Percentiles rank a stretch among this genome's conserved stretches.
phyloP scores from a whole-genome alignment of 805 yeast genomes.

The Blastobotrys attinorum region DNA sequence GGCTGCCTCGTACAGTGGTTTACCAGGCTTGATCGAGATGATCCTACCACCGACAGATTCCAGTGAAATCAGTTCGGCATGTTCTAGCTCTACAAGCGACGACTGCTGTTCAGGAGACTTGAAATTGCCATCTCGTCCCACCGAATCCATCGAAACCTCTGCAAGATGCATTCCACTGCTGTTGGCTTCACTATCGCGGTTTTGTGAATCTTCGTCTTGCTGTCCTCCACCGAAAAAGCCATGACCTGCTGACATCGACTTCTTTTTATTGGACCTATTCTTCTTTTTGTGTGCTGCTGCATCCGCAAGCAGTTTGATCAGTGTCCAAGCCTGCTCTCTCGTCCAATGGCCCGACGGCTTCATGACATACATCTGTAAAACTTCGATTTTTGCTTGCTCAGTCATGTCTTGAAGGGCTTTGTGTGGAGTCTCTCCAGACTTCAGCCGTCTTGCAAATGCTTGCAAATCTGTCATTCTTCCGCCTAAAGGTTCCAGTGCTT shows the following conservation, averaged over 20 bases:
- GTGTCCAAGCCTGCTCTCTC: slow-evolving; percentile 80
- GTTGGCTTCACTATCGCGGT: background rate
- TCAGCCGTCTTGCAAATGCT: slow-evolving; percentile 78
- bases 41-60: slow-evolving; percentile 72
- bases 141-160: slow-evolving; percentile 16
- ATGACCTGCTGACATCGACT: too few relatives aligned
- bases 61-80: slow-evolving; percentile 64
- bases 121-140: slow-evolving; percentile 27
- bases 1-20: slow-evolving; percentile 78
- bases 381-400: slow-evolving; percentile 77
- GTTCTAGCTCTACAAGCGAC: slow-evolving; percentile 65
- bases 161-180: background rate
- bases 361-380: slow-evolving; percentile 65
- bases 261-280: background rate
- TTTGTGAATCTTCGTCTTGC: background rate
- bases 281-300: background rate
- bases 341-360: slow-evolving; percentile 41
- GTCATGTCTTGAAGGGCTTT: slow-evolving; percentile 76
- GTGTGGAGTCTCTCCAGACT: slow-evolving; percentile 75
- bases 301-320: slow-evolving; percentile 56
- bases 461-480: slow-evolving; percentile 94
- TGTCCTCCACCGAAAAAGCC: background rate
- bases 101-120: slow-evolving; percentile 36
- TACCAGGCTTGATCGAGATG: slow-evolving; percentile 60
- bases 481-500: slow-evolving; percentile 68